Base-by-base conservation (phyloP, 176 grass and related monocot genomes). In the Alopecurus myosuroides region DNA sequence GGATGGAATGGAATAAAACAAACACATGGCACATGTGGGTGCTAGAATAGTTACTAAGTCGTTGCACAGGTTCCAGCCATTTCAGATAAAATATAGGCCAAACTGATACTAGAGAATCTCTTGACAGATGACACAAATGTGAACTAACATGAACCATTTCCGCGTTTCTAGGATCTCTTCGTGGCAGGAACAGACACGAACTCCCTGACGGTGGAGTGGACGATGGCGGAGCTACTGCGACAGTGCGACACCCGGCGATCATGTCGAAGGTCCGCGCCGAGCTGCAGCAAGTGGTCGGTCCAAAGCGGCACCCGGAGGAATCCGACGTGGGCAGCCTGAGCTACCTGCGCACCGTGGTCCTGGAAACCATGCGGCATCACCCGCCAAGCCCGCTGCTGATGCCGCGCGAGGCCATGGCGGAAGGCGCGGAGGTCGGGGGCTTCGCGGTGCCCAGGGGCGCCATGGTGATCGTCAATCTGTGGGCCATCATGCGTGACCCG, bases 211-310 rank as follows among this genome's bases (percentile, higher is more conserved):
- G 70, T 89, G 29, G 82, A 94, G 46, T 92, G 86, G 91, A 79
- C 81, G 57, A 96, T 92, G 89, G 78, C 84, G 0, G 89, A 97
- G 81, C 91, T 97, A 41, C 85, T 97, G 9, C 84, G 82, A 20
- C 77, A 41, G 82, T 97, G 9, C 84, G 82, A 20, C 77, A 93
- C 8, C 91, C 89, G 0, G 20, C 49, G 3, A 79, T 35, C 17
- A 87, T 97, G 86, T 81, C 81, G 4, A 91, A 91, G 79, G 87
- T 78, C 18, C 82, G 67, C 18, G 69, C 42, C 6, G 91, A 97
- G 80, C 13, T 93, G 15, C 15, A 46, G 9, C 29, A 82, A 9
- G 49, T 22, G 14, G 51, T 97, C 12, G 86, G 83, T 19, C 19
- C 70, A 4, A 89, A 85, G 70, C 49, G 10, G 17, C 17, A 70